Conservation (phyloP, 495 filamentous ascomycete genomes). For the Penicillium verhagenii region DNA sequence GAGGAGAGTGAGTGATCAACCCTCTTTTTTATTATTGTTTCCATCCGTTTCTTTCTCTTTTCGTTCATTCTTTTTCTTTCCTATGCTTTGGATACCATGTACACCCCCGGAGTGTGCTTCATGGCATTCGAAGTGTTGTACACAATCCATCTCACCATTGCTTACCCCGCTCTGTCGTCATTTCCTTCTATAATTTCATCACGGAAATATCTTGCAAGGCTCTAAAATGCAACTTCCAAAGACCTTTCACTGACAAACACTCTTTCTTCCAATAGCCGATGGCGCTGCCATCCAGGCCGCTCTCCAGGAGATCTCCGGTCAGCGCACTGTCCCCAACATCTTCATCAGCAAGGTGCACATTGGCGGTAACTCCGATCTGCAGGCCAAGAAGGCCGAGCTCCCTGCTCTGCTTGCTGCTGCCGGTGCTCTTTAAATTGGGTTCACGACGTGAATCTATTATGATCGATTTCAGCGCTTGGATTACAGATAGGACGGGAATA, state of each 20-base stretch:
- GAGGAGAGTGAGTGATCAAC: constrained; percentile 60
- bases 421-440: constrained; percentile 54
- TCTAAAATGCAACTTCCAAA: too few relatives aligned
- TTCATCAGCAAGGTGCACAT: constrained; percentile 90
- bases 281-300: constrained; percentile 81
- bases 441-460: neutral
- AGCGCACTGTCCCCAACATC: constrained; percentile 92
- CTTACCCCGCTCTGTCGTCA: constrained; percentile 6
- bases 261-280: constrained; percentile 53
- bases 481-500: neutral
- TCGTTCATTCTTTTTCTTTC: neutral
- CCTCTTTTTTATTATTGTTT: neutral
- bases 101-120: neutral
- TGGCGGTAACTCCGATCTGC: constrained; percentile 93
- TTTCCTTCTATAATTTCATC: neutral
- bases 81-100: too few relatives aligned
- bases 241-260: neutral
- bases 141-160: too few relatives aligned
- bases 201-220: neutral
- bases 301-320: constrained; percentile 72
- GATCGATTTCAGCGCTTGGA: neutral
- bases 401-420: constrained; percentile 60
- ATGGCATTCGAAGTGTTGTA: neutral
- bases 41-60: constrained; percentile 3
- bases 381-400: constrained; percentile 60